Percentiles rank a stretch among this genome's conserved stretches.
phyloP scores from a whole-genome alignment of 73 alveolate species.

The Paramecium sonneborni region DNA sequence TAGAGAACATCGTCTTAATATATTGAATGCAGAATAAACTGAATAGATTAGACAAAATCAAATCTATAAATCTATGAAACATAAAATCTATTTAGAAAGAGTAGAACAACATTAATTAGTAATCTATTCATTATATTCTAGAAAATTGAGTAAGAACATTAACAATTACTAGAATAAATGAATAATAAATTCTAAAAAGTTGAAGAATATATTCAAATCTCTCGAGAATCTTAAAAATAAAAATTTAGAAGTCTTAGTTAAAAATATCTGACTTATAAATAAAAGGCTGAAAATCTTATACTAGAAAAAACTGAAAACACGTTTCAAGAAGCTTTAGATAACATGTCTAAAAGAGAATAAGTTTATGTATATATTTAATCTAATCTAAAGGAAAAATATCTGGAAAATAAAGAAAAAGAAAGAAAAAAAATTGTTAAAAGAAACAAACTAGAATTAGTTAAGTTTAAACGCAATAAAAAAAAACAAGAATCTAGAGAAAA shows the following conservation, averaged over 20 bases:
- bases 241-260: constrained; percentile 31
- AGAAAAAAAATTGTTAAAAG: neutral
- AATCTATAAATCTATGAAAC: neutral
- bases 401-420: neutral
- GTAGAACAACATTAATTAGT: neutral
- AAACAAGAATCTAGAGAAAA: neutral
- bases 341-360: neutral
- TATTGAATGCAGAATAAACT: neutral
- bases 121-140: neutral
- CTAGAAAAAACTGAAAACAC: neutral
- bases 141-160: neutral
- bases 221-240: neutral
- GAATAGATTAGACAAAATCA: neutral
- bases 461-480: neutral
- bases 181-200: neutral
- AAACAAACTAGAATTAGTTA: neutral
- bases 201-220: neutral
- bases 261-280: neutral
- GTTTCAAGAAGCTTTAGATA: neutral
- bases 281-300: neutral
- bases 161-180: neutral
- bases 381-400: neutral
- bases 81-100: neutral
- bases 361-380: neutral
- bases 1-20: constrained; percentile 16